Base-by-base conservation (phyloP, 345 rosid genomes). In the Corymbia maculata region DNA sequence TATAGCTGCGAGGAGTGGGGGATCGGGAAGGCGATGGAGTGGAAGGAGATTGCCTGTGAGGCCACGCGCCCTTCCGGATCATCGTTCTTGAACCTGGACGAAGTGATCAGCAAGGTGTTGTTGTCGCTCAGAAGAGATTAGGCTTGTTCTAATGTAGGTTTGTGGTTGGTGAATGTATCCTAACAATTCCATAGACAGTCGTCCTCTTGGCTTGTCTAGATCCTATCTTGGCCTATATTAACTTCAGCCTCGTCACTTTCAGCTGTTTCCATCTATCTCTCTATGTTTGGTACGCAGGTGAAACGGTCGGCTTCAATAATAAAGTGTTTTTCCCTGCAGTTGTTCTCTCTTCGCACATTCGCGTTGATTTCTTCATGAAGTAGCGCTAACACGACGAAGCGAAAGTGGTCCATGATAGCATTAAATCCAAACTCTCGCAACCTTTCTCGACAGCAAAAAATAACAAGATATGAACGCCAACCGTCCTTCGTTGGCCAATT, bases 1-100 rank as follows among this genome's bases (percentile, higher is more conserved):
- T 95, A 42, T 57, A 79, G 87, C 24, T 92, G 97, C 50, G 88
- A 21, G 1, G 91, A 95, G 50, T 94, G n/a, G n/a, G n/a, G n/a
- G n/a, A n/a, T n/a, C n/a, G n/a, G n/a, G 95, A 96, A 92, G 85
- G 90, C 92, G 15, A 3, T 94, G 68, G 95, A 92, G 85, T 85
- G n/a, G 51, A 89, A 91, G 87, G 87, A 45, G 87, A 79, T 52
- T 87, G 94, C 93, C 0, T 87, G 85, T 66, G 89, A 86, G 44
- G 90, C 93, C 1, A 79, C 79, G 5, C 64, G 45, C 19, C 87
- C 92, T 55, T 55, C 59, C 59, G 59, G 59, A 0, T 55, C 26
- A 1, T 55, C 59, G 26, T 55, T 21, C 2, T 55, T 55, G 59
- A 55, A 55, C 59, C 59, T 21, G 0, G 59, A 55, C 4, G 59